A percentile compares a stretch with the other conserved stretches of the same genome.
phyloP scores from a whole-genome alignment of 2,329 filamentous ascomycete genomes.

The Byssoonygena ceratinophila region DNA sequence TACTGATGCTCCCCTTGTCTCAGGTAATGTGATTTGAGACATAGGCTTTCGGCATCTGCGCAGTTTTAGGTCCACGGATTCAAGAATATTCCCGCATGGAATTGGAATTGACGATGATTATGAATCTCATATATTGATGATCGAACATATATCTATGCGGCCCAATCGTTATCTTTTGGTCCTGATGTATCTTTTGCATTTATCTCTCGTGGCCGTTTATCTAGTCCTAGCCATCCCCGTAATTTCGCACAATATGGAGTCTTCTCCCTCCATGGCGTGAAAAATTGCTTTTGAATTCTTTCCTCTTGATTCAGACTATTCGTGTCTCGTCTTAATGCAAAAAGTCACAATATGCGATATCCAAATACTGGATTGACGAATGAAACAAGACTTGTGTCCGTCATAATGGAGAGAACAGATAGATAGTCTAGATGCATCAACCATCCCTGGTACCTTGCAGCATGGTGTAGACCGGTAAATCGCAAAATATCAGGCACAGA shows the following conservation, averaged over 20 bases:
- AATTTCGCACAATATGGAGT: background rate
- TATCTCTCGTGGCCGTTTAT: background rate
- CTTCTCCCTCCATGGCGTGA: background rate
- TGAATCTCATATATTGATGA: background rate
- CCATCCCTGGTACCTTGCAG: background rate
- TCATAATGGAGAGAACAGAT: background rate
- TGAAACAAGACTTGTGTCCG: no score
- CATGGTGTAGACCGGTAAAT: background rate
- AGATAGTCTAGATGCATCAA: background rate
- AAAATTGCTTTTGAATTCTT: background rate
- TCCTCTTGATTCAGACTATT: background rate
- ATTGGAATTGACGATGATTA: background rate
- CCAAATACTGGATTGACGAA: background rate
- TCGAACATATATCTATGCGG: background rate
- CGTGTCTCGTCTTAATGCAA: background rate
- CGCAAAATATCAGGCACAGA: background rate
- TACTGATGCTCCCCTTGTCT: background rate
- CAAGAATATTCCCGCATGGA: background rate
- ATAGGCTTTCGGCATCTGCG: background rate
- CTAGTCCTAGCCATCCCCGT: background rate
- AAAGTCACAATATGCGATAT: background rate
- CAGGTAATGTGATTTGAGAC: slow-evolving; percentile 13
- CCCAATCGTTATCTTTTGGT: background rate
- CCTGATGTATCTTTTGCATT: background rate
- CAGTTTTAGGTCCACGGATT: background rate